phyloP scores from a whole-genome alignment of 1,139 yeast species.

The Chernovozyma sophiae-reginae region DNA sequence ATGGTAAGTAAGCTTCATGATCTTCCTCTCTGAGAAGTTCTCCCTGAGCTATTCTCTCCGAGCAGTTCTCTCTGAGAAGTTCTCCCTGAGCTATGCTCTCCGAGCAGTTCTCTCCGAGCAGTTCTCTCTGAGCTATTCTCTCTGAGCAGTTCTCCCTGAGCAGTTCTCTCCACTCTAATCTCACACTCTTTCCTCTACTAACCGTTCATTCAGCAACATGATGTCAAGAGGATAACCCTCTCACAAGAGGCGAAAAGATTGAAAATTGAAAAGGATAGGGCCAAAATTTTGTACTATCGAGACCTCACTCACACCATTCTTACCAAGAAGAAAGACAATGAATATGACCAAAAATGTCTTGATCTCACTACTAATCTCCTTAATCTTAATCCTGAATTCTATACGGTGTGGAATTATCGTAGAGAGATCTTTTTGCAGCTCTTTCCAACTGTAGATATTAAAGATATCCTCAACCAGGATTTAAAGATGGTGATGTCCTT shows the following conservation, averaged over 20 bases:
- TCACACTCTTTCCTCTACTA: not conserved
- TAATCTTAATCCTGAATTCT: slow-evolving; percentile 75
- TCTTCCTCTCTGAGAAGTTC: too few species aligned
- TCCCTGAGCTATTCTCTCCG: too few species aligned
- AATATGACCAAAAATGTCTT: slow-evolving; percentile 40
- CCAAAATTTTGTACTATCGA: slow-evolving; percentile 53
- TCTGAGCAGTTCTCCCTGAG: too few species aligned
- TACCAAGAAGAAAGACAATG: slow-evolving; percentile 22
- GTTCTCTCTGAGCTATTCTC: too few species aligned
- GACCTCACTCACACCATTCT: slow-evolving; percentile 43
- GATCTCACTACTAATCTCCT: slow-evolving; percentile 50
- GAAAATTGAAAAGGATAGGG: slow-evolving; percentile 53
- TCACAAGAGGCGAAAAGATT: slow-evolving; percentile 52
- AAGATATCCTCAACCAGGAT: slow-evolving; percentile 51
- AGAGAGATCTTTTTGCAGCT: slow-evolving; percentile 57
- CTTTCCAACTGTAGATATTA: slow-evolving; percentile 20
- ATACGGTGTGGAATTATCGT: slow-evolving; percentile 87
- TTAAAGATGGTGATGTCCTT: slow-evolving; percentile 55
- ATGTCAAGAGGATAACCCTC: slow-evolving; percentile 58
- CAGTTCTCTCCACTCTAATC: too few species aligned
- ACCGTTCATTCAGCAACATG: slow-evolving; percentile 50
- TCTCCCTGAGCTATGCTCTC: not conserved
- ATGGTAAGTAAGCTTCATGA: too few species aligned
- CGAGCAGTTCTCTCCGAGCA: too few species aligned
- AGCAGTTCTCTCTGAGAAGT: too few species aligned